These are phyloP conservation scores for Ganoderma lingzhi DNA, from an alignment of 1,284 basidiomycete genomes.

Conservation along the genomic window DNA sequence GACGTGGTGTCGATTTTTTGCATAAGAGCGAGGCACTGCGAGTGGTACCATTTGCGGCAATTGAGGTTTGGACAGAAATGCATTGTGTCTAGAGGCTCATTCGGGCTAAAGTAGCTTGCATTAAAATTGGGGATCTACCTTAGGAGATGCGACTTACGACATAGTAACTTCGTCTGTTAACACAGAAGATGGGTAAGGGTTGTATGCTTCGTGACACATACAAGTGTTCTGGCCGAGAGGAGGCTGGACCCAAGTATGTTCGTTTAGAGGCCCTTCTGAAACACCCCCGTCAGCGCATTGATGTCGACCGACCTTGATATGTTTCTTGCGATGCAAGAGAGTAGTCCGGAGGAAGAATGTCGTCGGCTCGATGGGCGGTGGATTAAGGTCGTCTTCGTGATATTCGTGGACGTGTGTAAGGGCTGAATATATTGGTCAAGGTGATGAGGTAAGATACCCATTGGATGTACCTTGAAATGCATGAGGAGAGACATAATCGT, in stretches of 20 bases:
- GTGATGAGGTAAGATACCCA: background rate
- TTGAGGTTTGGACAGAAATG: constrained; percentile 37
- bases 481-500: constrained; percentile 26
- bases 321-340: constrained; percentile 9
- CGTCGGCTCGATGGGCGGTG: constrained; percentile 19
- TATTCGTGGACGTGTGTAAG: constrained; percentile 27
- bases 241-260: constrained; percentile 19
- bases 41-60: constrained; percentile 39
- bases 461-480: constrained; percentile 23
- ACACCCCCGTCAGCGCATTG: background rate
- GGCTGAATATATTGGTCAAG: background rate
- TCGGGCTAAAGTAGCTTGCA: background rate
- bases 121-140: background rate
- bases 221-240: constrained; percentile 24
- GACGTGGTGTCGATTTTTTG: constrained; percentile 13
- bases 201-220: constrained; percentile 29
- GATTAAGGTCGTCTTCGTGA: constrained; percentile 27
- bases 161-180: background rate
- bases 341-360: constrained; percentile 27
- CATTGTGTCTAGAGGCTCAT: constrained; percentile 20
- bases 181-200: constrained; percentile 27
- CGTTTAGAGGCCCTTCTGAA: background rate
- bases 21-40: constrained; percentile 25
- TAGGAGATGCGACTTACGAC: background rate
- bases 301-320: constrained; percentile 2